Evolutionary conservation across 306 rosid species (phyloP).

Genomic region (Datisca glomerata): DNA sequence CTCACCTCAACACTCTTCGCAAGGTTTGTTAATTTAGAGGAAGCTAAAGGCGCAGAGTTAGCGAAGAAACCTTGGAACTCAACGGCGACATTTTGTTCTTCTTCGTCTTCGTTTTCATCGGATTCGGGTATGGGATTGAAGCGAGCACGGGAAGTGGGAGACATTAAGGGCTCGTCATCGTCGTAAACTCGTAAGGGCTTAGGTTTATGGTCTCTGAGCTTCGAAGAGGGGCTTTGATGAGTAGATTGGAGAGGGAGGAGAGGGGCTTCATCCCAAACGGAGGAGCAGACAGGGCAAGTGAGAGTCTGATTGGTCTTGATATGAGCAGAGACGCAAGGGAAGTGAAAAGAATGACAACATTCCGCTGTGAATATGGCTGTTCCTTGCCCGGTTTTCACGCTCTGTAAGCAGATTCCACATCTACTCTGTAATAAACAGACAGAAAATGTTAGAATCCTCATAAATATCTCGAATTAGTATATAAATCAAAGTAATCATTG

Average conservation of each 20-base stretch:
- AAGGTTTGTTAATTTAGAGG: conserved; percentile 5
- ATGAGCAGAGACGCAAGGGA: conserved; percentile 65
- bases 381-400: conserved; percentile 81
- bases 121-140: conserved; percentile 93
- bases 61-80: conserved; percentile 67
- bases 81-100: conserved; percentile 16
- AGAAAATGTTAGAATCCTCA: conserved; percentile 2
- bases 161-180: conserved; percentile 81
- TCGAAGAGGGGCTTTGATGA: conserved; percentile 1
- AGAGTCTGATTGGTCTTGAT: conserved; percentile 42
- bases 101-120: conserved; percentile 55
- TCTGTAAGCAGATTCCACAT: conserved; percentile 78
- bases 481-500: background rate
- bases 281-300: conserved; percentile 68
- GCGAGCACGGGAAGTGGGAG: conserved; percentile 48
- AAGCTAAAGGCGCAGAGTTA: conserved; percentile 14
- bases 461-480: conserved; percentile 6
- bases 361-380: conserved; percentile 95
- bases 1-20: conserved; percentile 28
- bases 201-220: conserved; percentile 32
- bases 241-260: conserved; percentile 20
- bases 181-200: conserved; percentile 48
- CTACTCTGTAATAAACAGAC: conserved; percentile 43
- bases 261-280: conserved; percentile 75
- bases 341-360: conserved; percentile 88